Conservation (phyloP, 192 early-diverging fungal genomes). For the Backusella sp. region DNA sequence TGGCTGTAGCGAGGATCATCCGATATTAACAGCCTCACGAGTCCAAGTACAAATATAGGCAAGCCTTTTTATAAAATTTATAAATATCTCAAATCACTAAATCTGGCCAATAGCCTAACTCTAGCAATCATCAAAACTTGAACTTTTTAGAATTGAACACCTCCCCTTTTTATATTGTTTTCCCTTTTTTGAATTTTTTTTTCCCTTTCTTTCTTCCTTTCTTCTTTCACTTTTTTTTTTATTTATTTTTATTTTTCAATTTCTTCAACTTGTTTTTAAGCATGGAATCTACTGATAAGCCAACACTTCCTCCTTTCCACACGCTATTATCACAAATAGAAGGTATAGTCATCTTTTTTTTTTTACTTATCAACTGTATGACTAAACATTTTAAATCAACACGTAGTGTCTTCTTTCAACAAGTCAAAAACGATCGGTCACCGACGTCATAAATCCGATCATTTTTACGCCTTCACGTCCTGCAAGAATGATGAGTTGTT, state of each 20-base stretch:
- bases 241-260: neutral
- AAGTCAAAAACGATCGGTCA: neutral
- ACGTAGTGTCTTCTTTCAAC: neutral
- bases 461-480: neutral
- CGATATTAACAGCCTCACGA: neutral
- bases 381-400: neutral
- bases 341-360: neutral
- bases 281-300: slow-evolving; percentile 5
- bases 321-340: neutral
- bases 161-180: neutral
- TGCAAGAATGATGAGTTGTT: neutral
- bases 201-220: neutral
- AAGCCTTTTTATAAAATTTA: slow-evolving; percentile 7
- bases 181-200: neutral
- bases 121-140: neutral
- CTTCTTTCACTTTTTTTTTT: neutral
- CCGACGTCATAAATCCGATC: neutral
- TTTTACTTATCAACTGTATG: neutral
- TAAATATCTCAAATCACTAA: slow-evolving; percentile 6
- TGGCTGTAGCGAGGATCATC: neutral
- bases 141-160: neutral
- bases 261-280: neutral
- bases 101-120: neutral
- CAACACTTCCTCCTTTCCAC: slow-evolving; percentile 11
- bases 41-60: neutral